Conservation (phyloP, 2,329 filamentous ascomycete species). For the Myriosclerotinia scirpicola region DNA sequence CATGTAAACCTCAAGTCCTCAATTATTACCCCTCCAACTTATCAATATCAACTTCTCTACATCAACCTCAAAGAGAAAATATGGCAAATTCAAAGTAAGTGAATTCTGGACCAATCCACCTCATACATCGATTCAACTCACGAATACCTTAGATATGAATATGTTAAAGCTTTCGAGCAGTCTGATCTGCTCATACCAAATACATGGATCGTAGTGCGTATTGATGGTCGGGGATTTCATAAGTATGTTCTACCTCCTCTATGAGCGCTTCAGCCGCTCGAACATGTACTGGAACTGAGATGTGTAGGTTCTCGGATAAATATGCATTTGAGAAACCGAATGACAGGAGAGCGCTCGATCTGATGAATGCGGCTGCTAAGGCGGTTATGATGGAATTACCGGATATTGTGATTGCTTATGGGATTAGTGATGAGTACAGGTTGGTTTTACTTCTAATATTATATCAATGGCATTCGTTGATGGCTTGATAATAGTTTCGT, state of each 20-base stretch:
- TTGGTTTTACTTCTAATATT: slow-evolving; percentile 39
- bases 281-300: background rate
- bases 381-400: slow-evolving; percentile 80
- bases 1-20: background rate
- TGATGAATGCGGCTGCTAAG: slow-evolving; percentile 93
- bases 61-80: background rate
- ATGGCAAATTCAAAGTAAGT: slow-evolving; percentile 40
- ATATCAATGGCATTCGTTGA: slow-evolving; percentile 23
- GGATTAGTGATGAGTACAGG: slow-evolving; percentile 93
- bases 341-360: slow-evolving; percentile 78
- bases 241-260: slow-evolving; percentile 58
- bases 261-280: background rate
- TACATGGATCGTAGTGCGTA: slow-evolving; percentile 92
- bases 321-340: slow-evolving; percentile 92
- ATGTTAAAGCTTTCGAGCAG: slow-evolving; percentile 88
- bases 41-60: background rate
- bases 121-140: background rate
- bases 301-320: slow-evolving; percentile 70
- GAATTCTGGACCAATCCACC: background rate
- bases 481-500: slow-evolving; percentile 64
- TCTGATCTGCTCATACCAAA: slow-evolving; percentile 78
- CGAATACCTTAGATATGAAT: slow-evolving; percentile 70
- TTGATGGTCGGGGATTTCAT: slow-evolving; percentile 93
- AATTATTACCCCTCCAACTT: background rate
- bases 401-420: slow-evolving; percentile 85